Evolutionary conservation across 768 basidiomycete genomes (phyloP), one percentile per base, ranked within the genome.

Genomic region (Pholiota molesta): DNA sequence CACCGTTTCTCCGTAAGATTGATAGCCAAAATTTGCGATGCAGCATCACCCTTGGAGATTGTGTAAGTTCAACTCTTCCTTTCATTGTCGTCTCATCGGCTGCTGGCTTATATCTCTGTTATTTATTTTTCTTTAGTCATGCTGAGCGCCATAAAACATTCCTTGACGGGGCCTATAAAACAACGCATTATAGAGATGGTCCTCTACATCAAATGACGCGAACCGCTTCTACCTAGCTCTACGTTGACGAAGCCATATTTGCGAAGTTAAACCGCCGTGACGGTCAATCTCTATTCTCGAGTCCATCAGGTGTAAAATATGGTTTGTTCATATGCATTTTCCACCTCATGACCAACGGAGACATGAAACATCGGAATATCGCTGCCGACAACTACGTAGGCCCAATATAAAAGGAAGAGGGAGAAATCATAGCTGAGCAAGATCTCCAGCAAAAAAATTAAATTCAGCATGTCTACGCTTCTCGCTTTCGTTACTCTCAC

Each of bases 401-500:
- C n/a, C 35, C 39, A 37, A 26, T 33, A 26, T 55, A 55, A 37
- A 55, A 55, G 39, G 53, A 35, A 53, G n/a, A 31, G 23, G 35
- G 23, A 2, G 9, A 26, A 45, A n/a, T 31, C 37, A 9, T 26
- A 4, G 29, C 29, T 7, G 21, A 31, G 11, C 17, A 57, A 47
- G 40, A 13, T 49, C 21, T n/a, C 42, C 21, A 9, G 14, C 44
- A 29, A 21, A 47, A 13, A 11, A 21, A 9, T 37, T 1, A 6
- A 26, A 35, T 23, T 44, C 19, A 17, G 14, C 31, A 52, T 74
- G 73, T 66, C 59, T 23, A 72, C 69, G 52, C 64, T 74, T 28
- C 58, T 73, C n/a, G 60, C 69, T 19, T 55, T 73, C 47, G 71
- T 74, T 23, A 68, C 70, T 45, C 57, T 74, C 19, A 72, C 70